These are phyloP conservation scores for Elsinoe fawcettii DNA, from an alignment of 2,329 filamentous ascomycete genomes.

Conservation along the genomic window DNA sequence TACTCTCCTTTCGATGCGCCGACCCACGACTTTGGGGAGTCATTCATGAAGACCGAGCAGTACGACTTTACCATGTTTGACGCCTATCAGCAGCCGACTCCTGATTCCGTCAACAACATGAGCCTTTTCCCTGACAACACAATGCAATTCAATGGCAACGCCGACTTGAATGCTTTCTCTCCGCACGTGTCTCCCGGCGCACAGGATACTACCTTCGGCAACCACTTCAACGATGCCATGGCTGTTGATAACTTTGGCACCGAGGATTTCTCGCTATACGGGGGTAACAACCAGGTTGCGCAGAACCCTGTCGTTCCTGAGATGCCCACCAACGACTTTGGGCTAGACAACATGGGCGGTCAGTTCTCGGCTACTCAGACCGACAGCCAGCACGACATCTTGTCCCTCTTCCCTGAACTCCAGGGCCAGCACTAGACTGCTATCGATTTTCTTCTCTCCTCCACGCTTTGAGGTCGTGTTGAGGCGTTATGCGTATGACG, in stretches of 20 bases:
- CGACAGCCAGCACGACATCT: conserved; percentile 23
- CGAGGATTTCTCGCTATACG: conserved; percentile 57
- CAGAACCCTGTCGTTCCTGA: background rate
- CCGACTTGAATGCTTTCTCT: conserved; percentile 24
- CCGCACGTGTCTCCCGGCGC: conserved; percentile 61
- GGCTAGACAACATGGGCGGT: conserved; percentile 31
- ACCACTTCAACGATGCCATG: conserved; percentile 47
- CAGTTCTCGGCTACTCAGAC: conserved; percentile 25
- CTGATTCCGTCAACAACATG: conserved; percentile 16
- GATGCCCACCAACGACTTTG: conserved; percentile 5
- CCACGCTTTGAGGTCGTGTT: conserved; percentile 17
- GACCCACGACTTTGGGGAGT: conserved; percentile 34
- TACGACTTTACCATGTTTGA: conserved; percentile 49
- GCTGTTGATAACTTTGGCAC: conserved; percentile 57
- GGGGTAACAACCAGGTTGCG: conserved; percentile 20
- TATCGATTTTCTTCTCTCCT: conserved; percentile 14
- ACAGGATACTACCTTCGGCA: conserved; percentile 57
- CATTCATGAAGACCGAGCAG: conserved; percentile 46
- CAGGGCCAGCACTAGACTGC: conserved; percentile 15
- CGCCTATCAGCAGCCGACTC: conserved; percentile 28
- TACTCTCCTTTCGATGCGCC: conserved; percentile 34
- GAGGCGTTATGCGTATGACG: conserved; percentile 15
- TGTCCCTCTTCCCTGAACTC: conserved; percentile 25
- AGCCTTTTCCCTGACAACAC: conserved; percentile 2
- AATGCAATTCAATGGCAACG: background rate